A percentile compares a stretch with the other conserved stretches of the same genome.
Conservation (phyloP, 768 basidiomycete genomes). For the Cyclocybe aegerita region DNA sequence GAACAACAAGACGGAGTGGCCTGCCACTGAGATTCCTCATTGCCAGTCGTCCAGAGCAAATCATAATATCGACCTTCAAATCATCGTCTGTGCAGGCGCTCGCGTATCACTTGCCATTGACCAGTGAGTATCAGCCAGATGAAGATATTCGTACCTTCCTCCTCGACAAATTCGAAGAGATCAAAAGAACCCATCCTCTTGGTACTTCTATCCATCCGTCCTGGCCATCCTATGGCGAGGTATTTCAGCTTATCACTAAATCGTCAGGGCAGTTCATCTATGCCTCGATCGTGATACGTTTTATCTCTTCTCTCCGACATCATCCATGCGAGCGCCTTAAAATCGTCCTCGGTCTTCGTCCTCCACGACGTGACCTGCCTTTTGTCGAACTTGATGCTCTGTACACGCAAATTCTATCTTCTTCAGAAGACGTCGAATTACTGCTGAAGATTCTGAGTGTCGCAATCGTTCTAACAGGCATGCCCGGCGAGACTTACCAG, state of each 20-base stretch:
- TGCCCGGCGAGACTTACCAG: not conserved
- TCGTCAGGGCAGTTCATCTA: not conserved
- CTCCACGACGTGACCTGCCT: not conserved
- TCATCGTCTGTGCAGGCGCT: not conserved
- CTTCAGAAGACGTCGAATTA: not conserved
- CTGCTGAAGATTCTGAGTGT: not conserved
- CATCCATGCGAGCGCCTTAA: not conserved
- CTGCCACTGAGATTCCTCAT: slow-evolving; percentile 9
- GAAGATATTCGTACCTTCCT: slow-evolving; percentile 8
- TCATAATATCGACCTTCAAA: not conserved
- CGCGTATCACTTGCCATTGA: not conserved
- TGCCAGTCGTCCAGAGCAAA: slow-evolving; percentile 10
- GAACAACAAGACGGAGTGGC: not conserved
- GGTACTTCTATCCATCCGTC: not conserved
- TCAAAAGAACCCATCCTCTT: slow-evolving; percentile 4
- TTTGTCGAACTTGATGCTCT: not conserved
- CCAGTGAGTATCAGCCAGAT: slow-evolving; percentile 1
- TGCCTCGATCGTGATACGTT: not conserved
- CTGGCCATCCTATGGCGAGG: not conserved
- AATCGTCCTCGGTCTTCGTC: not conserved
- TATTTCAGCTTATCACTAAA: not conserved
- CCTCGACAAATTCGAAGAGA: not conserved
- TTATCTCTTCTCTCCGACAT: not conserved
- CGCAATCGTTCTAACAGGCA: not conserved
- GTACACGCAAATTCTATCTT: not conserved